Evolutionary conservation across 306 rosid genomes (phyloP).

Genomic region (Trichosanthes cucumerina): DNA sequence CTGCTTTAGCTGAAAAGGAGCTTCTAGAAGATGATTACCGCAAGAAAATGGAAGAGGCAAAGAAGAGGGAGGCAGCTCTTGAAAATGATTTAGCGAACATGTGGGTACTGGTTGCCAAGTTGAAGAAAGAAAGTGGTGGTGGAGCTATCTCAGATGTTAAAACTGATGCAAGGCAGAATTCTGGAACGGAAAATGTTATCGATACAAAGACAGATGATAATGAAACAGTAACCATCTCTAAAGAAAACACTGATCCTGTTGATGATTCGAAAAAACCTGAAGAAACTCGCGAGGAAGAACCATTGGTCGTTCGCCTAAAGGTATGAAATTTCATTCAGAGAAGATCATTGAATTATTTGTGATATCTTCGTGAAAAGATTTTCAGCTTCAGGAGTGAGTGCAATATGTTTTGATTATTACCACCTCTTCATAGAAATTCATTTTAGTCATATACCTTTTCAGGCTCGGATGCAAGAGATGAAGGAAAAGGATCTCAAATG

Average conservation of each 20-base stretch:
- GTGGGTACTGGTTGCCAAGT: conserved; percentile 99
- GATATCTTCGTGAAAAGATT: neutral
- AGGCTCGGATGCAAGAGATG: conserved; percentile 98
- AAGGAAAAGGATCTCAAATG: conserved; percentile 81
- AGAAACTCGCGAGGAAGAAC: conserved; percentile 58
- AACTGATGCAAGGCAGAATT: conserved; percentile 35
- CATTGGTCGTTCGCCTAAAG: conserved; percentile 90
- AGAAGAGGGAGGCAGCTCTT: conserved; percentile 86
- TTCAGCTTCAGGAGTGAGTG: neutral
- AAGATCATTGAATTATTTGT: neutral
- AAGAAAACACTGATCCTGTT: conserved; percentile 45
- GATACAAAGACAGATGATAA: conserved; percentile 26
- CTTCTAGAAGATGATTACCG: conserved; percentile 68
- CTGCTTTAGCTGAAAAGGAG: conserved; percentile 88
- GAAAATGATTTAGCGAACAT: conserved; percentile 98
- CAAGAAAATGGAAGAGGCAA: conserved; percentile 77
- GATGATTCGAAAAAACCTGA: conserved; percentile 44
- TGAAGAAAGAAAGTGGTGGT: conserved; percentile 79
- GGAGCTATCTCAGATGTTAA: conserved; percentile 54
- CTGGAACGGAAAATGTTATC: conserved; percentile 30
- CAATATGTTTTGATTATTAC: neutral
- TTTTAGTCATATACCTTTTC: conserved; percentile 5
- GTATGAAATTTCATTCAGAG: conserved; percentile 16
- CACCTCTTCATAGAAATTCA: neutral
- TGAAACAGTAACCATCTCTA: conserved; percentile 21